Evolutionary conservation across 2,329 filamentous ascomycete genomes (phyloP).

Genomic region (Periconia sp.): DNA sequence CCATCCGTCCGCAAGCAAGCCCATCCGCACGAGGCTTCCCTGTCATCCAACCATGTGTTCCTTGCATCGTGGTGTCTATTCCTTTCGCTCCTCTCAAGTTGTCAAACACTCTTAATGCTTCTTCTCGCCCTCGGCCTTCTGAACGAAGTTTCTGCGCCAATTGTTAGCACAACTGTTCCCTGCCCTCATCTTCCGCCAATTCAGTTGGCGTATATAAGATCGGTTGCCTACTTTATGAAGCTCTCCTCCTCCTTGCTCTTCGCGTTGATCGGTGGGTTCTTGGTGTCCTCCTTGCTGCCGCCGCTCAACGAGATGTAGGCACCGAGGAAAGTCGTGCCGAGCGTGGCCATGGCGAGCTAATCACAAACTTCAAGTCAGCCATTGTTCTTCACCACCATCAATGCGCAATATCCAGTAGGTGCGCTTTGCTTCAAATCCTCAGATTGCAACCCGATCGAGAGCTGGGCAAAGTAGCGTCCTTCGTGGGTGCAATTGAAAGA

Average conservation of each 20-base stretch:
- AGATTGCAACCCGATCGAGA: not conserved
- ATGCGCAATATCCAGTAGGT: not conserved
- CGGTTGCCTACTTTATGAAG: slow-evolving; percentile 65
- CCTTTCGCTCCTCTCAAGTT: not conserved
- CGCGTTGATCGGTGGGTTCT: slow-evolving; percentile 62
- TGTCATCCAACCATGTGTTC: not conserved
- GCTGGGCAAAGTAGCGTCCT: not conserved
- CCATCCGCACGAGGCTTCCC: not conserved
- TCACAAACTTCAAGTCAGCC: slow-evolving; percentile 7
- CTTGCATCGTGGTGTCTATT: slow-evolving; percentile 1
- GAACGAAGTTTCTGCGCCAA: slow-evolving; percentile 37
- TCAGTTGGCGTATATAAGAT: not conserved
- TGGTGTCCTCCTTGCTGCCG: slow-evolving; percentile 44
- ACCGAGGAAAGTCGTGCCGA: slow-evolving; percentile 34
- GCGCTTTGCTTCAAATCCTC: not conserved
- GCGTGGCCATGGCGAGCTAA: slow-evolving; percentile 63
- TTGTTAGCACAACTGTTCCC: slow-evolving; percentile 9
- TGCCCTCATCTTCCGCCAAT: not conserved
- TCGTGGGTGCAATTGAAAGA: not conserved
- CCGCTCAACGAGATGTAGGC: slow-evolving; percentile 43
- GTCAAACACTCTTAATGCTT: slow-evolving; percentile 11
- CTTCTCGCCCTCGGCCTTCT: slow-evolving; percentile 40
- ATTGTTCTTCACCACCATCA: slow-evolving; percentile 7
- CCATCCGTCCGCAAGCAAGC: slow-evolving; percentile 12
- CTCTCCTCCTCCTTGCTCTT: slow-evolving; percentile 68